Evolutionary conservation across 768 basidiomycete species (phyloP).

Genomic region (Clathrus columnatus): DNA sequence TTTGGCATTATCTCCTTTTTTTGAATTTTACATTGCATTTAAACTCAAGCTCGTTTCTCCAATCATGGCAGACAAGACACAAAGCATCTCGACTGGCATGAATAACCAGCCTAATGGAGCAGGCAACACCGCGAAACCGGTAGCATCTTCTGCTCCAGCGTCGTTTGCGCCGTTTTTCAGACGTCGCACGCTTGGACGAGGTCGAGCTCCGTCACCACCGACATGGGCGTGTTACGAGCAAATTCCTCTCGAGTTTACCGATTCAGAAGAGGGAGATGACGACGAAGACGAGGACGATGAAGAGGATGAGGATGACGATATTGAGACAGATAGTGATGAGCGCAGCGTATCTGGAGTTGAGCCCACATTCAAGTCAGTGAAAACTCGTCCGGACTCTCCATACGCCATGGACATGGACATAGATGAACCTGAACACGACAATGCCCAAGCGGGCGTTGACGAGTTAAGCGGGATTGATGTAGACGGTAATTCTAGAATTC

Average conservation of each 20-base stretch:
- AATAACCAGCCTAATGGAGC: no score
- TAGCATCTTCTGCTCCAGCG: slow-evolving; percentile 6
- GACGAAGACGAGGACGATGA: slow-evolving; percentile 31
- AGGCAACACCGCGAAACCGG: neutral
- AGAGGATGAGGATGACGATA: slow-evolving; percentile 22
- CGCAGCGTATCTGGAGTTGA: slow-evolving; percentile 8
- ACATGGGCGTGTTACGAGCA: slow-evolving; percentile 90
- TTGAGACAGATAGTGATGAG: slow-evolving; percentile 11
- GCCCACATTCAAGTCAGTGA: neutral
- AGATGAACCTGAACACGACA: slow-evolving; percentile 26
- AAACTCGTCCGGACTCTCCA: neutral
- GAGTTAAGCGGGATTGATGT: slow-evolving; percentile 25
- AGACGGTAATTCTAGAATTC: slow-evolving; percentile 25
- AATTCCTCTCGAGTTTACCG: slow-evolving; percentile 46
- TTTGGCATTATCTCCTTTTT: no score
- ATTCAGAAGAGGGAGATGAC: slow-evolving; percentile 43
- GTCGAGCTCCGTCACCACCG: slow-evolving; percentile 74
- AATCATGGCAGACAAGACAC: no score
- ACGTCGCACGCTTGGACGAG: slow-evolving; percentile 20
- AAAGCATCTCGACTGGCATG: no score
- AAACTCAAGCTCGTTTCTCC: no score
- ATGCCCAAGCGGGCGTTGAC: slow-evolving; percentile 16
- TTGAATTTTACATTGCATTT: no score
- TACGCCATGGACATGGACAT: slow-evolving; percentile 52
- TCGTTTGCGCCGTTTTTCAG: slow-evolving; percentile 9